A percentile compares a stretch with the other conserved stretches of the same genome.
Conservation (phyloP, 2,329 filamentous ascomycete genomes). For the Colletotrichum eleusines region DNA sequence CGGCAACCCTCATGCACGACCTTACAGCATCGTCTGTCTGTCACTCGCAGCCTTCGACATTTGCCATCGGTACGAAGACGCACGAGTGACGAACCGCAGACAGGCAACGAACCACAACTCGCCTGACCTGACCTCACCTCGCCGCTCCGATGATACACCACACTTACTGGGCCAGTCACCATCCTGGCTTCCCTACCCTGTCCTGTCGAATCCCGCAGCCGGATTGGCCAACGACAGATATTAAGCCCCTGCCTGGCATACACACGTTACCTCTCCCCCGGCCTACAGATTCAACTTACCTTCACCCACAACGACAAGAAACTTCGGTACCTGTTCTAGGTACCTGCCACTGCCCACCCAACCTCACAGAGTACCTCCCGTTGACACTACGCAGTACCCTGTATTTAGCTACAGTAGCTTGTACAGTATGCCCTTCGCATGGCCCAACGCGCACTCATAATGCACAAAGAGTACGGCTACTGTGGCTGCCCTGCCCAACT, state of each 20-base stretch:
- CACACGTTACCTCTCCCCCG: background rate
- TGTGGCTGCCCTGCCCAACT: no score
- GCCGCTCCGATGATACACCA: conserved; percentile 23
- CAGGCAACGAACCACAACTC: no score
- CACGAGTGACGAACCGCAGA: conserved; percentile 9
- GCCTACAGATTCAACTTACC: conserved; percentile 8
- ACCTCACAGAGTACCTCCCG: background rate
- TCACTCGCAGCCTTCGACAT: background rate
- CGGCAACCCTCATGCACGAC: conserved; percentile 5
- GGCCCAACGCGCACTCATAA: conserved; percentile 32
- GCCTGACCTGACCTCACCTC: conserved; percentile 27
- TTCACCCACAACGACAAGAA: conserved; percentile 8
- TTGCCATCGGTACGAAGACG: background rate
- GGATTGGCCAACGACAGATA: conserved; percentile 1
- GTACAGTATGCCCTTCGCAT: background rate
- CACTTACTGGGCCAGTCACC: background rate
- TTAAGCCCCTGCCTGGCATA: conserved; percentile 8
- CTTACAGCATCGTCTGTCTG: conserved; percentile 4
- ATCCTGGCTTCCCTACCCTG: background rate
- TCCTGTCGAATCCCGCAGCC: background rate
- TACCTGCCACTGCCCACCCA: no score
- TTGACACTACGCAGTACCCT: background rate
- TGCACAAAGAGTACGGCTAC: no score
- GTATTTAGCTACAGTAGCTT: no score
- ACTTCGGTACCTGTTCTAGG: conserved; percentile 23